These are phyloP conservation scores for Hypoxylon rickii DNA, from an alignment of 495 filamentous ascomycete genomes.

Conservation along the genomic window DNA sequence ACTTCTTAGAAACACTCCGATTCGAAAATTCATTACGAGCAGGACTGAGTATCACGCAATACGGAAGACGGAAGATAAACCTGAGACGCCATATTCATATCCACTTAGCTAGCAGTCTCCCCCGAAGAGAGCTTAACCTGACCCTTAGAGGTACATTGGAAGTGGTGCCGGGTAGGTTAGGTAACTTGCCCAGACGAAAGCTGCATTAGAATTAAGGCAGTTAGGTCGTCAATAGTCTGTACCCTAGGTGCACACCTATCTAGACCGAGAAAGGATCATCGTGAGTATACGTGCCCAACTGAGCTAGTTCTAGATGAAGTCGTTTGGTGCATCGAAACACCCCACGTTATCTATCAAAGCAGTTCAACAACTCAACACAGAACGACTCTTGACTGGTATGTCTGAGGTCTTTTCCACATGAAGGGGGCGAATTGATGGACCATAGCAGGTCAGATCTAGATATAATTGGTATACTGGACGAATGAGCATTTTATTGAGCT, in stretches of 20 bases:
- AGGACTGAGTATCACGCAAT: slow-evolving; percentile 12
- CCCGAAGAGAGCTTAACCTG: neutral
- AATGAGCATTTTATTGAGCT: slow-evolving; percentile 21
- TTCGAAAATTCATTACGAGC: slow-evolving; percentile 10
- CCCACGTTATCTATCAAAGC: neutral
- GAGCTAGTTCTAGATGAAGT: slow-evolving; percentile 2
- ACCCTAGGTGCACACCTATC: slow-evolving; percentile 5
- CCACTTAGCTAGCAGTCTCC: neutral
- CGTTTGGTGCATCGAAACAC: neutral
- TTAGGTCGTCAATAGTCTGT: slow-evolving; percentile 9
- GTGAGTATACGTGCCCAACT: neutral
- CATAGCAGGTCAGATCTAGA: too few species aligned
- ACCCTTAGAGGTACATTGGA: neutral
- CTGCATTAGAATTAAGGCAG: slow-evolving; percentile 7
- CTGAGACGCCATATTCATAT: neutral
- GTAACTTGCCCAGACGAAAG: neutral
- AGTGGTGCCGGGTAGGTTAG: neutral
- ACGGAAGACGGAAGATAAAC: neutral
- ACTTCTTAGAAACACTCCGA: neutral
- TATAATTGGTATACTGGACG: slow-evolving; percentile 16
- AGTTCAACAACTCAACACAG: neutral
- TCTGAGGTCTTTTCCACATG: too few species aligned
- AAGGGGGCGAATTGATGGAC: too few species aligned
- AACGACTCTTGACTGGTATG: too few species aligned
- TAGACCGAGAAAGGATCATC: slow-evolving; percentile 22